Evolutionary conservation across 352 stramenopile genomes (phyloP).

Genomic region (Globisporangium takayamanum): DNA sequence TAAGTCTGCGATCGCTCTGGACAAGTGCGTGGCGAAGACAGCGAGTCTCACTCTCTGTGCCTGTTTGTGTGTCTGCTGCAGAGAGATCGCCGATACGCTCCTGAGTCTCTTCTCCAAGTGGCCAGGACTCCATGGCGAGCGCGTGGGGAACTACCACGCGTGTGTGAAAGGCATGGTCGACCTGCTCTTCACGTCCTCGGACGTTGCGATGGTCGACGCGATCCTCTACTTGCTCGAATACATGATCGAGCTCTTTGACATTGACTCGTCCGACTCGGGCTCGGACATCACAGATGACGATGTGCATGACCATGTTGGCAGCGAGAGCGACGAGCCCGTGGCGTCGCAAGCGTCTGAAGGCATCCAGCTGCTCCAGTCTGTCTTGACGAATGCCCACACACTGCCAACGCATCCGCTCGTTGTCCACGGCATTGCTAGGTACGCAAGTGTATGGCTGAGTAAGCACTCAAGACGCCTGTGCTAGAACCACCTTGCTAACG

Average conservation of each 20-base stretch:
- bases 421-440: constrained; percentile 51
- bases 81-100: constrained; percentile 77
- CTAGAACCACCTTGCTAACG: background rate
- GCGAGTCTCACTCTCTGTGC: background rate
- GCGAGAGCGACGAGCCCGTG: constrained; percentile 11
- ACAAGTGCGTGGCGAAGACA: no score
- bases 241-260: constrained; percentile 78
- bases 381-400: constrained; percentile 32
- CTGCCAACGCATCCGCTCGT: constrained; percentile 58
- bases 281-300: constrained; percentile 25
- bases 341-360: constrained; percentile 27
- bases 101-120: constrained; percentile 80
- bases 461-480: background rate
- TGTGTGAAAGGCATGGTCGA: constrained; percentile 58
- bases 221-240: constrained; percentile 70
- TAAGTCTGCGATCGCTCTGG: background rate
- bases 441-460: background rate
- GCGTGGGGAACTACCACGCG: constrained; percentile 31
- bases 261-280: constrained; percentile 66
- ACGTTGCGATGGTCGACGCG: constrained; percentile 59
- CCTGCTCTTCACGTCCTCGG: constrained; percentile 36
- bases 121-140: constrained; percentile 33
- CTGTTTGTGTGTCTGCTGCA: constrained; percentile 9
- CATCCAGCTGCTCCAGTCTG: constrained; percentile 44
- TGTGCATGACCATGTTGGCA: constrained; percentile 5